Percentiles rank a stretch among this genome's conserved stretches.
These are phyloP conservation scores for Pseudocercospora musae DNA, from an alignment of 2,329 filamentous ascomycete genomes.

Conservation along the genomic window DNA sequence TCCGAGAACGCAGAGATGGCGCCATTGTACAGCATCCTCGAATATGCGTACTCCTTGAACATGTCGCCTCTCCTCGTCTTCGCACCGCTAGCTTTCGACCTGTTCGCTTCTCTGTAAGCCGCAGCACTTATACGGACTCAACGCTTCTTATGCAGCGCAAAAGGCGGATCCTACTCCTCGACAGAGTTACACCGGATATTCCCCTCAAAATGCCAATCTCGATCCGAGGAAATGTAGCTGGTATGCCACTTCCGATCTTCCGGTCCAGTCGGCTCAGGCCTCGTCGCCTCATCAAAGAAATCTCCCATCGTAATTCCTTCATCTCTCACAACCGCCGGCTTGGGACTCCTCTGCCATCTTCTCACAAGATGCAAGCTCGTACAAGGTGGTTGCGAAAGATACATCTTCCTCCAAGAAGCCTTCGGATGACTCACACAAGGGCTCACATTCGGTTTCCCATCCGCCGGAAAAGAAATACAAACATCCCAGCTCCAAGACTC, in stretches of 20 bases:
- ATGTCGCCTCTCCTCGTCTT: slow-evolving; percentile 12
- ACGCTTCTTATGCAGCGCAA: background rate
- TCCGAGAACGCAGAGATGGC: slow-evolving; percentile 20
- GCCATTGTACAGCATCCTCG: slow-evolving; percentile 17
- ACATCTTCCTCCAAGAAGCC: slow-evolving; percentile 37
- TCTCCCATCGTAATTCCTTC: slow-evolving; percentile 35
- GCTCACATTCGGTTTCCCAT: slow-evolving; percentile 16
- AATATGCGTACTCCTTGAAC: slow-evolving; percentile 19
- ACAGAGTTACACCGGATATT: slow-evolving; percentile 29
- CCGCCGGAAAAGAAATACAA: slow-evolving; percentile 32
- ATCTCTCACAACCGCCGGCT: slow-evolving; percentile 28
- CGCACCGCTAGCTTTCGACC: background rate
- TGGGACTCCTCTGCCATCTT: slow-evolving; percentile 28
- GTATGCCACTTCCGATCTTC: slow-evolving; percentile 30
- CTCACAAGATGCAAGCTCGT: slow-evolving; percentile 32
- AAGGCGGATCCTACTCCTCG: slow-evolving; percentile 29
- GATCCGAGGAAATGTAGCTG: slow-evolving; percentile 32
- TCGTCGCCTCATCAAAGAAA: slow-evolving; percentile 29
- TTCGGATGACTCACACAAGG: slow-evolving; percentile 29
- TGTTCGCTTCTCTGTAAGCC: slow-evolving; percentile 4
- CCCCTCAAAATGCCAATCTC: slow-evolving; percentile 39
- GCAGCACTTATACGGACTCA: no score
- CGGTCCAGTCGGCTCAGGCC: slow-evolving; percentile 12
- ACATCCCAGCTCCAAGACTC: slow-evolving; percentile 37
- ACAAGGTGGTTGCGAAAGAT: slow-evolving; percentile 35